Percentiles rank a stretch among this genome's conserved stretches.
Evolutionary conservation across 345 rosid species (phyloP).

Genomic region (Tarenaya hassleriana): DNA sequence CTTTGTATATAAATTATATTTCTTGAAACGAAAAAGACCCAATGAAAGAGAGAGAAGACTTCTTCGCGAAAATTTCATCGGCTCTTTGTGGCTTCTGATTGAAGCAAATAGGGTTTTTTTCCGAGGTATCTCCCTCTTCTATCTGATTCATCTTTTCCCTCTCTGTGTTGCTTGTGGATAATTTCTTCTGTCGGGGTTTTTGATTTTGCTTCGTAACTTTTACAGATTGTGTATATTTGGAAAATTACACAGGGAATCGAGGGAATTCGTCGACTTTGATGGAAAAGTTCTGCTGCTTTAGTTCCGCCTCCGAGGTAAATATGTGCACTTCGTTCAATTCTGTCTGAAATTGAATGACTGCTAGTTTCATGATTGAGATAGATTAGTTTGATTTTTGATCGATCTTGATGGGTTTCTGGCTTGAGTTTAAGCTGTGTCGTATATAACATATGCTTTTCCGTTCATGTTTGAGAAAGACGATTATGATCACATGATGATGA

Average conservation of each 20-base stretch:
- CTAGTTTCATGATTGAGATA: neutral
- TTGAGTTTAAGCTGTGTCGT: no score
- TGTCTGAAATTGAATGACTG: neutral
- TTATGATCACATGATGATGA: no score
- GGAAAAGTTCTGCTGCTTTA: constrained; percentile 32
- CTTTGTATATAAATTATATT: constrained; percentile 10
- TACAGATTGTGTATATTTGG: constrained; percentile 20
- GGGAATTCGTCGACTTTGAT: constrained; percentile 19
- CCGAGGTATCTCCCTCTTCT: constrained; percentile 12
- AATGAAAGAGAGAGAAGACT: constrained; percentile 28
- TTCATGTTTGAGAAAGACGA: no score
- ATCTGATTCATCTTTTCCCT: neutral
- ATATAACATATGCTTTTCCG: neutral
- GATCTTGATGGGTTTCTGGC: neutral
- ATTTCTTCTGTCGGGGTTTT: constrained; percentile 10
- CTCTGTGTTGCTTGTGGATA: neutral
- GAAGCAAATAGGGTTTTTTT: constrained; percentile 25
- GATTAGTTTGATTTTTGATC: neutral
- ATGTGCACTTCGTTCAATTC: neutral
- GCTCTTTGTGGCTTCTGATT: constrained; percentile 11
- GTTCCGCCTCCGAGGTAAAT: constrained; percentile 31
- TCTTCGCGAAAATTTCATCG: constrained; percentile 26
- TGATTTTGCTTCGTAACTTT: constrained; percentile 14
- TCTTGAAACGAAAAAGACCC: no score
- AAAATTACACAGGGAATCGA: constrained; percentile 13